Conservation (phyloP, 192 early-diverging fungal species). For the Coemansia sp. region DNA sequence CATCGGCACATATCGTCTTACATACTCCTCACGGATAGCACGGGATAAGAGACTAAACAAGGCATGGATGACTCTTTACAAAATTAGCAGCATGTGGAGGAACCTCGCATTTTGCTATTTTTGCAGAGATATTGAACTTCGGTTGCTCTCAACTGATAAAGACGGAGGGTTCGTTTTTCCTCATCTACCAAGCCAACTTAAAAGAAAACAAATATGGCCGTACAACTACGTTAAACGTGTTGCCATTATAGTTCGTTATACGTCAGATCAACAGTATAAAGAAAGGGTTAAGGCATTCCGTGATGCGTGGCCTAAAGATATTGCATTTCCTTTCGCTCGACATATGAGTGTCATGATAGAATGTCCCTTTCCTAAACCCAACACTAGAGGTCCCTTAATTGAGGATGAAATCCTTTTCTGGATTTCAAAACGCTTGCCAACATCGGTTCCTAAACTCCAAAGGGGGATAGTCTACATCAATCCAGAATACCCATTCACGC, state of each 20-base stretch:
- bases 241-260: background rate
- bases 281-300: background rate
- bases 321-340: background rate
- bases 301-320: background rate
- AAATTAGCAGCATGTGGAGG: background rate
- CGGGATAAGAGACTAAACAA: background rate
- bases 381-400: too few species aligned
- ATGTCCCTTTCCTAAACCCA: too few species aligned
- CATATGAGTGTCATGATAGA: too few species aligned
- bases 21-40: background rate
- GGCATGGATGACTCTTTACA: background rate
- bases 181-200: background rate
- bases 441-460: slow-evolving; percentile 1
- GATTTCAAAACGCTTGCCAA: slow-evolving; percentile 2
- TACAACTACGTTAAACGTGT: background rate
- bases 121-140: background rate
- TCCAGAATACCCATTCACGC: too few species aligned
- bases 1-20: background rate
- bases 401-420: background rate
- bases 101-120: background rate
- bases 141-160: background rate
- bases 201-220: background rate
- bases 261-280: background rate
- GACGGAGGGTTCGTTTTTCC: background rate
- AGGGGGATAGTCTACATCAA: background rate